Conservation (phyloP, 2,329 filamentous ascomycete genomes). For the Sarocladiaceae sp. region DNA sequence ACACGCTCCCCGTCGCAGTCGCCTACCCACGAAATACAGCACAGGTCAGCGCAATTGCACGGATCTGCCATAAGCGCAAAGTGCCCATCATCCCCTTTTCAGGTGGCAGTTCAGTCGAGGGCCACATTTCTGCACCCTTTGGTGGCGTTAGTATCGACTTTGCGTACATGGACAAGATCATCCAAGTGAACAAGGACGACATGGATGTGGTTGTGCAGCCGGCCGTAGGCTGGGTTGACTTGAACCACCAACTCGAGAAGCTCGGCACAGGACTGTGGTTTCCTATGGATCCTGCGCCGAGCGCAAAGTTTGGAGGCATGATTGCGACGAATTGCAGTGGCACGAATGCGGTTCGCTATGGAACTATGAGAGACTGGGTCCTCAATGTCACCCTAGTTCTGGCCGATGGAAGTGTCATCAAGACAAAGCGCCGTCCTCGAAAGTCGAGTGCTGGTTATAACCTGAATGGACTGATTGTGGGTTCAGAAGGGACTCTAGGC, state of each 20-base stretch:
- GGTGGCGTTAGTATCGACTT: conserved; percentile 79
- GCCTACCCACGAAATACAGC: conserved; percentile 58
- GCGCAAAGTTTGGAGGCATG: conserved; percentile 81
- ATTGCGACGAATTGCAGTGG: conserved; percentile 61
- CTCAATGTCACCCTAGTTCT: conserved; percentile 76
- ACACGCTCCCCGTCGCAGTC: conserved; percentile 58
- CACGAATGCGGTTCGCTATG: conserved; percentile 79
- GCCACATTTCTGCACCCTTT: conserved; percentile 81
- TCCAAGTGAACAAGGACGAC: too few species aligned
- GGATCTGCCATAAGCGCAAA: conserved; percentile 73
- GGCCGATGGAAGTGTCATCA: conserved; percentile 74
- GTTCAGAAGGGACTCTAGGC: conserved; percentile 78
- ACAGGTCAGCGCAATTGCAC: conserved; percentile 54
- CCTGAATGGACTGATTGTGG: conserved; percentile 72
- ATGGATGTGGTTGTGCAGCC: conserved; percentile 67
- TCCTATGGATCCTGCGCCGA: conserved; percentile 68
- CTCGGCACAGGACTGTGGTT: conserved; percentile 65
- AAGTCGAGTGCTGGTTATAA: conserved; percentile 82
- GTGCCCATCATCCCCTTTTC: conserved; percentile 86
- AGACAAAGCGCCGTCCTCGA: conserved; percentile 70
- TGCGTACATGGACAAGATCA: conserved; percentile 68
- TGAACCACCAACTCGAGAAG: conserved; percentile 66
- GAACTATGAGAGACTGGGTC: conserved; percentile 87
- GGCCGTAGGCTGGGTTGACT: conserved; percentile 71
- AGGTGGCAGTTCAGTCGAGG: conserved; percentile 81